Conservation (phyloP, 2,329 filamentous ascomycete genomes). For the Chaetomiaceae sp. region DNA sequence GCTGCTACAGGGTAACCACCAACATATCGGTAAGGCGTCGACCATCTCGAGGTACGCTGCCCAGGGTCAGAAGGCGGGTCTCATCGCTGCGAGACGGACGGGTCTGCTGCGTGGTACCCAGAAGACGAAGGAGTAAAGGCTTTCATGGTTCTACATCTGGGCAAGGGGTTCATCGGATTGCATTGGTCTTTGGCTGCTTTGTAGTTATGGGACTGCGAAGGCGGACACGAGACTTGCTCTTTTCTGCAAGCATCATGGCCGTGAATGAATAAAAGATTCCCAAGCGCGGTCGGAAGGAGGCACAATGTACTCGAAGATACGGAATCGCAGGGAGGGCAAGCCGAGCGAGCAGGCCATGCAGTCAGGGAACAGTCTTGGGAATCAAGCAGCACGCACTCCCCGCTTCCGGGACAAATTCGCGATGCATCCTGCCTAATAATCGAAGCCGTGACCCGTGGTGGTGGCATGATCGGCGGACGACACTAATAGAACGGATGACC, state of each 20-base stretch:
- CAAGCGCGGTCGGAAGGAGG: slow-evolving; percentile 23
- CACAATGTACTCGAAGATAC: slow-evolving; percentile 11
- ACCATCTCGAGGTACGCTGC: slow-evolving; percentile 98
- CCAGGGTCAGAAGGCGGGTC: slow-evolving; percentile 99
- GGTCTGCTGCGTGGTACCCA: slow-evolving; percentile 99
- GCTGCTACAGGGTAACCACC: slow-evolving; percentile 80
- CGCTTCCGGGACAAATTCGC: slow-evolving; percentile 12
- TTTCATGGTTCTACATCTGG: slow-evolving; percentile 54
- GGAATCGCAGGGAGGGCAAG: slow-evolving; percentile 10
- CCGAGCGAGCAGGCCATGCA: slow-evolving; percentile 15
- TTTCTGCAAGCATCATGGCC: slow-evolving; percentile 46
- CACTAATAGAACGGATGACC: background rate
- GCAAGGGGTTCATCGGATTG: slow-evolving; percentile 63
- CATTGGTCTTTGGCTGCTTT: slow-evolving; percentile 49
- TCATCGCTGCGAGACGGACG: slow-evolving; percentile 98
- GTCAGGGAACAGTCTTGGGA: slow-evolving; percentile 15
- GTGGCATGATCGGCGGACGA: slow-evolving; percentile 1
- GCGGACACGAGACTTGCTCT: slow-evolving; percentile 45
- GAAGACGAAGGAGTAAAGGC: slow-evolving; percentile 96
- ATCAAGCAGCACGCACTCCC: slow-evolving; percentile 14
- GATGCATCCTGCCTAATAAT: slow-evolving; percentile 5
- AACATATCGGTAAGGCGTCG: slow-evolving; percentile 99
- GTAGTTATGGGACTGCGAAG: slow-evolving; percentile 33
- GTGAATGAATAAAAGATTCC: slow-evolving; percentile 38
- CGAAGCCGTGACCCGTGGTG: slow-evolving; percentile 7